Percentiles rank a stretch among this genome's conserved stretches.
These are phyloP conservation scores for Saturnispora saitoi DNA, from an alignment of 805 yeast genomes.

Conservation along the genomic window DNA sequence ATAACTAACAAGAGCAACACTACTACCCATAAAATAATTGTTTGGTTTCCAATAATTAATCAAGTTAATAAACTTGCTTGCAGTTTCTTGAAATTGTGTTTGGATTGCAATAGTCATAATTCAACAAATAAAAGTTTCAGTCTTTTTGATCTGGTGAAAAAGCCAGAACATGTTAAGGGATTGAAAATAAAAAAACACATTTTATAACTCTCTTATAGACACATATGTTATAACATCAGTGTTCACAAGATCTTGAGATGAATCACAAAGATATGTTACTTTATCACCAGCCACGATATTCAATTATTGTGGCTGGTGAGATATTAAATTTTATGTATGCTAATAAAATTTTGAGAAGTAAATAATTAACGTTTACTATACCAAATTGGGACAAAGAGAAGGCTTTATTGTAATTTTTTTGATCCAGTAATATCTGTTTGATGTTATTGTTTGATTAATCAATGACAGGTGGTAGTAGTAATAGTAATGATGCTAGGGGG, in stretches of 20 bases:
- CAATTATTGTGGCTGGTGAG: neutral
- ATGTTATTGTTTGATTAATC: neutral
- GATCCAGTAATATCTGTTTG: neutral
- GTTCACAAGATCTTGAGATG: neutral
- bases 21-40: neutral
- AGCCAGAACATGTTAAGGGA: neutral
- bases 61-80: neutral
- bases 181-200: too few species aligned
- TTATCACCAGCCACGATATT: neutral
- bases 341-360: too few species aligned
- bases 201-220: neutral
- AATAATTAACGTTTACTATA: neutral
- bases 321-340: too few species aligned
- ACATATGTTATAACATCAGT: neutral
- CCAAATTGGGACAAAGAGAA: neutral
- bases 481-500: neutral
- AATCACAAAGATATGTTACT: neutral
- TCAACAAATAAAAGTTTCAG: neutral
- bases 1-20: conserved; percentile 1
- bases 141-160: too few species aligned
- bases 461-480: neutral
- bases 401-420: neutral
- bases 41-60: neutral
- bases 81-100: neutral
- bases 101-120: neutral